phyloP scores from a whole-genome alignment of 2,329 filamentous ascomycete species.

The Trichoderma hamatum region DNA sequence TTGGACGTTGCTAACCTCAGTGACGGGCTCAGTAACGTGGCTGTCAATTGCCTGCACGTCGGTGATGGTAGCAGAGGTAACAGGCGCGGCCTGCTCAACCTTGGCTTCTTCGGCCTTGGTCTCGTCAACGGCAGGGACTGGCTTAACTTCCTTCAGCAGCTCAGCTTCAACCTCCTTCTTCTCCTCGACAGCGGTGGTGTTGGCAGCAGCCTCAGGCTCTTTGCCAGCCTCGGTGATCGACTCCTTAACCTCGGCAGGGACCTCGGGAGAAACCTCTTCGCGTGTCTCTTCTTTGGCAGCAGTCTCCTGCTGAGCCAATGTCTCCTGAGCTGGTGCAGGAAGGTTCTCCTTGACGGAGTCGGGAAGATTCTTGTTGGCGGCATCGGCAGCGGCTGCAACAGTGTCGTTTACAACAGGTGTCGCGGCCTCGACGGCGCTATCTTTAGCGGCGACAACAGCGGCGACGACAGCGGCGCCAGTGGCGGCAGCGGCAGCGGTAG shows the following conservation, averaged over 20 bases:
- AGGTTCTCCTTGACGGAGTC: constrained; percentile 56
- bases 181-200: constrained; percentile 69
- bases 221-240: constrained; percentile 61
- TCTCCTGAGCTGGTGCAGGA: constrained; percentile 54
- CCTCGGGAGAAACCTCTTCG: constrained; percentile 52
- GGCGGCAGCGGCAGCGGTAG: constrained; percentile 39
- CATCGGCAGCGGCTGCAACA: constrained; percentile 43
- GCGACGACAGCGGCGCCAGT: constrained; percentile 37
- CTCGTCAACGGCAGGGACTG: constrained; percentile 40
- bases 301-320: constrained; percentile 45
- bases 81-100: constrained; percentile 16
- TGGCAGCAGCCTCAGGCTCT: constrained; percentile 71
- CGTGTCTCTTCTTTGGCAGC: constrained; percentile 46
- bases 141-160: constrained; percentile 66
- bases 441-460: constrained; percentile 39
- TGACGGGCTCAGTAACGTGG: constrained; percentile 28
- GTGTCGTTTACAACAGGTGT: constrained; percentile 44
- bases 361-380: constrained; percentile 54
- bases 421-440: constrained; percentile 43
- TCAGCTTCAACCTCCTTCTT: constrained; percentile 77
- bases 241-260: constrained; percentile 60
- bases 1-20: constrained; percentile 31
- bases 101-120: constrained; percentile 18
- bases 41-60: constrained; percentile 30
- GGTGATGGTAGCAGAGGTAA: constrained; percentile 28